Percentiles rank a stretch among this genome's conserved stretches.
These are phyloP conservation scores for Scalesia atractyloides DNA, from an alignment of 129 eudicot genomes.

Conservation along the genomic window DNA sequence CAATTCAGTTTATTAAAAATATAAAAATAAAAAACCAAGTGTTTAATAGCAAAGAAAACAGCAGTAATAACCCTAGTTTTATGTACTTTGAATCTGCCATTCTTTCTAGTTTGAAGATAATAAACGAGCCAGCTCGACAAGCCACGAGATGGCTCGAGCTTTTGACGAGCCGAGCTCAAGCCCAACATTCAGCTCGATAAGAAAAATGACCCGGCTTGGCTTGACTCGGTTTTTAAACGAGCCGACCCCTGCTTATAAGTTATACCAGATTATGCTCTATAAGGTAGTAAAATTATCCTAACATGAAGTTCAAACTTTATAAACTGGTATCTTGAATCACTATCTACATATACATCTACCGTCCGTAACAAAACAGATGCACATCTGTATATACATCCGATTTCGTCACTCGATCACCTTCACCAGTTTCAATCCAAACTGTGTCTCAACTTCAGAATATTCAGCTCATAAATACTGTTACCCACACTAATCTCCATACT, in stretches of 20 bases:
- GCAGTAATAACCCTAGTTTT: no score
- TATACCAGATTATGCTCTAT: background rate
- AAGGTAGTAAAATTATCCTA: background rate
- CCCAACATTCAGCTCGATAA: no score
- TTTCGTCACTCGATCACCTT: background rate
- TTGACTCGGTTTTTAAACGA: background rate
- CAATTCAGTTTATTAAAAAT: no score
- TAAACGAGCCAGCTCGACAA: no score
- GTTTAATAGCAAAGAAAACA: no score
- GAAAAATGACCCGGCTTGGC: background rate
- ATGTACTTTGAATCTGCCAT: no score
- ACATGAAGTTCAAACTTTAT: conserved; percentile 1
- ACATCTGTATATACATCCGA: background rate
- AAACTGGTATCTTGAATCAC: background rate
- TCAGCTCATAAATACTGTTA: background rate
- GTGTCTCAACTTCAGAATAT: conserved; percentile 7
- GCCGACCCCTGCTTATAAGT: background rate
- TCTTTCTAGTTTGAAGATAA: no score
- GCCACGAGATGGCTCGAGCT: no score
- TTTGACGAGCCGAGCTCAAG: no score
- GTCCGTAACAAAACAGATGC: background rate
- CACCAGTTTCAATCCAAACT: background rate
- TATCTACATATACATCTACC: background rate
- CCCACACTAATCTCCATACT: conserved; percentile 8
- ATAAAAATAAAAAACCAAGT: no score